Percentiles rank a stretch among this genome's conserved stretches.
phyloP scores from a whole-genome alignment of 2,329 filamentous ascomycete species.

The Clonostachys solani region DNA sequence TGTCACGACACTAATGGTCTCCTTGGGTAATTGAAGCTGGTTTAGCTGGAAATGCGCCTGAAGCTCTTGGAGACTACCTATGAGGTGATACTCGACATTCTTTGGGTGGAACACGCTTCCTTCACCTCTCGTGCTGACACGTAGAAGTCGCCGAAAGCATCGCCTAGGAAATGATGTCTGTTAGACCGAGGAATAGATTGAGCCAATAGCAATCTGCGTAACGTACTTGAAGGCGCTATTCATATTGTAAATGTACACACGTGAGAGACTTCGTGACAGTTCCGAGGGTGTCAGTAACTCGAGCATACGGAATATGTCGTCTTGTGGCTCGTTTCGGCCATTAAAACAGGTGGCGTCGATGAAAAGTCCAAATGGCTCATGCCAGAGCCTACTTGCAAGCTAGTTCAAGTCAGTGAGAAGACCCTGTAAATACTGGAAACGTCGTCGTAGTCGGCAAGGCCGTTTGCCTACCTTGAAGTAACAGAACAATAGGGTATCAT shows the following conservation, averaged over 20 bases:
- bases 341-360: slow-evolving; percentile 69
- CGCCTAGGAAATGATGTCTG: slow-evolving; percentile 29
- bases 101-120: slow-evolving; percentile 56
- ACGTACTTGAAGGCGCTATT: slow-evolving; percentile 61
- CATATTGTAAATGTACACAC: slow-evolving; percentile 70
- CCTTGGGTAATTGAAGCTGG: slow-evolving; percentile 63
- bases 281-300: slow-evolving; percentile 60
- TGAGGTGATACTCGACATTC: slow-evolving; percentile 62
- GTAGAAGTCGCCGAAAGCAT: slow-evolving; percentile 60
- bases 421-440: neutral
- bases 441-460: neutral
- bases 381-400: slow-evolving; percentile 68
- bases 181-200: neutral
- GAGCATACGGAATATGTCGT: slow-evolving; percentile 60
- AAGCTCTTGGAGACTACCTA: slow-evolving; percentile 61
- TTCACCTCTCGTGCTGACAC: slow-evolving; percentile 58
- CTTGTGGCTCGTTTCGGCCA: slow-evolving; percentile 61
- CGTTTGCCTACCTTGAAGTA: slow-evolving; percentile 53
- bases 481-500: slow-evolving; percentile 62
- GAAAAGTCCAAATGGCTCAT: slow-evolving; percentile 62
- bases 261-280: slow-evolving; percentile 51
- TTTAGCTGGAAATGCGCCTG: slow-evolving; percentile 64
- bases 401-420: slow-evolving; percentile 16
- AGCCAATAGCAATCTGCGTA: neutral
- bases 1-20: slow-evolving; percentile 64